A percentile compares a stretch with the other conserved stretches of the same genome.
phyloP scores from a whole-genome alignment of 2,329 filamentous ascomycete species.

The Bertia moriformis region DNA sequence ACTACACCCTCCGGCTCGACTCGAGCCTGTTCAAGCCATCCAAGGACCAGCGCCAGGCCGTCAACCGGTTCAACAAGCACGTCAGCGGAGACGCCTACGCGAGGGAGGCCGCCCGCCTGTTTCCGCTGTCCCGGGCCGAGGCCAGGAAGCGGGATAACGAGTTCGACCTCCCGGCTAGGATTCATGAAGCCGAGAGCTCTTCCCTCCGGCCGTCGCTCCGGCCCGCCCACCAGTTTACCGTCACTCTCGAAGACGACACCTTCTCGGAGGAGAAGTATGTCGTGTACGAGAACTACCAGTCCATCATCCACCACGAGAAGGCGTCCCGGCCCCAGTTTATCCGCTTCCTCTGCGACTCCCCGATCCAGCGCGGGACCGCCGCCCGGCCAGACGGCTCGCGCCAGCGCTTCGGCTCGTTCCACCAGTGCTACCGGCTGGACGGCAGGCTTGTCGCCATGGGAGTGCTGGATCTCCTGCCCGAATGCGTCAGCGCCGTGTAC shows the following conservation, averaged over 20 bases:
- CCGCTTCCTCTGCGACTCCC: slow-evolving; percentile 61
- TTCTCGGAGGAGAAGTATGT: slow-evolving; percentile 66
- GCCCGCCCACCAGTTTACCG: slow-evolving; percentile 52
- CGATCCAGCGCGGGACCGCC: slow-evolving; percentile 33
- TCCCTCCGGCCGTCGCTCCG: slow-evolving; percentile 40
- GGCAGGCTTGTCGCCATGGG: slow-evolving; percentile 62
- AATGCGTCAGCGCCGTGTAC: slow-evolving; percentile 69
- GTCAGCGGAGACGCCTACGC: slow-evolving; percentile 55
- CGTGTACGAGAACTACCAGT: slow-evolving; percentile 65
- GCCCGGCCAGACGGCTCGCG: slow-evolving; percentile 30
- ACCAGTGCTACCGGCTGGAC: slow-evolving; percentile 70
- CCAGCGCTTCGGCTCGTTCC: slow-evolving; percentile 55
- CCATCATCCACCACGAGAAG: slow-evolving; percentile 54
- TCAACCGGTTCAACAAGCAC: slow-evolving; percentile 64
- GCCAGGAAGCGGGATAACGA: slow-evolving; percentile 46
- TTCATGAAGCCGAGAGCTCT: slow-evolving; percentile 54
- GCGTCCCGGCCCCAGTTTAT: slow-evolving; percentile 45
- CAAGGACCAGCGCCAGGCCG: slow-evolving; percentile 58
- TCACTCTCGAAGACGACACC: slow-evolving; percentile 55
- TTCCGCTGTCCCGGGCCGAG: slow-evolving; percentile 55
- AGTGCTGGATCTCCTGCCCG: slow-evolving; percentile 62
- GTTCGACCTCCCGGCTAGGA: slow-evolving; percentile 50
- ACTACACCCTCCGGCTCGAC: slow-evolving; percentile 71
- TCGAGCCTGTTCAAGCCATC: slow-evolving; percentile 48
- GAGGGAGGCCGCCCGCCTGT: slow-evolving; percentile 44